These are phyloP conservation scores for Amanita pallidorosea DNA, from an alignment of 768 basidiomycete species.

Conservation along the genomic window DNA sequence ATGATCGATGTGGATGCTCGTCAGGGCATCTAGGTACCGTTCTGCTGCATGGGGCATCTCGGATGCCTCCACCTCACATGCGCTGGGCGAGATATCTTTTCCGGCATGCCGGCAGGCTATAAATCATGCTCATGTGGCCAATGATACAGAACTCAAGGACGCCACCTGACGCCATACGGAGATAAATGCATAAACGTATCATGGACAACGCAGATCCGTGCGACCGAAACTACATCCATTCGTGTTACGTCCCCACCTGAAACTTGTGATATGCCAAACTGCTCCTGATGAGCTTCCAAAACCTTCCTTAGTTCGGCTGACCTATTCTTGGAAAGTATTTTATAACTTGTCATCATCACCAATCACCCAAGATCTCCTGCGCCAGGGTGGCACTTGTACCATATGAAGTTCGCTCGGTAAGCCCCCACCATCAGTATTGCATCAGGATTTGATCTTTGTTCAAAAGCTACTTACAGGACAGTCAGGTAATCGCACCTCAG, in stretches of 20 bases:
- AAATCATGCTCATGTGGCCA: background rate
- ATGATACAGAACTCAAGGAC: background rate
- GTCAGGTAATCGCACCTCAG: constrained; percentile 36
- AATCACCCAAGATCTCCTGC: background rate
- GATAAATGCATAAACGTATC: background rate
- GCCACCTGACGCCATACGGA: background rate
- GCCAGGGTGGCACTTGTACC: background rate
- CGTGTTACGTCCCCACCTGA: background rate
- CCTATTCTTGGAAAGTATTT: background rate
- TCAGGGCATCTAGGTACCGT: too few species aligned
- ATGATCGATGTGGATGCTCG: too few species aligned
- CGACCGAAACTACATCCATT: background rate
- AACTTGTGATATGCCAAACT: background rate
- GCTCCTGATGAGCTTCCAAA: background rate
- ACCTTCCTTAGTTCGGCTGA: background rate
- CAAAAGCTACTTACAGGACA: constrained; percentile 56
- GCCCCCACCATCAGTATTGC: constrained; percentile 9
- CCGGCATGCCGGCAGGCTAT: too few species aligned
- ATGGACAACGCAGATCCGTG: background rate
- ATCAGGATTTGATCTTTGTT: background rate
- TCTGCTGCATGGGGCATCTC: too few species aligned
- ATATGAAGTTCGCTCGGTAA: constrained; percentile 55
- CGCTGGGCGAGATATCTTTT: too few species aligned
- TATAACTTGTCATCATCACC: background rate
- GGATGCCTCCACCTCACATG: too few species aligned